These are phyloP conservation scores for Medicago lupulina DNA, from an alignment of 306 rosid genomes.

Conservation along the genomic window DNA sequence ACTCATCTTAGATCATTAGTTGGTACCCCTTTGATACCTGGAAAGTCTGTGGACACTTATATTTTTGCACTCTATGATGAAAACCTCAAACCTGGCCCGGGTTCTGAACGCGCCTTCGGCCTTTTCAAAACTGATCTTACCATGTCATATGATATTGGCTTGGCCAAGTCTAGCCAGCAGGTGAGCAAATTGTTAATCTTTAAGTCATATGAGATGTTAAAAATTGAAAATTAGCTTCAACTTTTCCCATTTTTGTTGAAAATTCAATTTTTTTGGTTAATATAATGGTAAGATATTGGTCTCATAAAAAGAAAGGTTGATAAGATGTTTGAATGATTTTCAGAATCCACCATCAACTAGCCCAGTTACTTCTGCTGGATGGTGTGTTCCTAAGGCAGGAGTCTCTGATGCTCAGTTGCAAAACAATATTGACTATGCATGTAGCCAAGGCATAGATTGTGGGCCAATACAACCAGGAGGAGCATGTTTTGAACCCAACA, in stretches of 20 bases:
- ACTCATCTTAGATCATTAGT: slow-evolving; percentile 83
- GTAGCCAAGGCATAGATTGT: slow-evolving; percentile 82
- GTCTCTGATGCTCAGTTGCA: slow-evolving; percentile 70
- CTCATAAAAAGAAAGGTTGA: not conserved
- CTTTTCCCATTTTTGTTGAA: not conserved
- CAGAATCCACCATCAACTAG: slow-evolving; percentile 5
- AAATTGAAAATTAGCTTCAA: not conserved
- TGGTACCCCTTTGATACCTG: slow-evolving; percentile 94
- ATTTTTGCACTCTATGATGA: slow-evolving; percentile 88
- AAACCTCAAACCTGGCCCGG: slow-evolving; percentile 71
- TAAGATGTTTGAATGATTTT: not conserved
- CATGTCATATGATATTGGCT: slow-evolving; percentile 75
- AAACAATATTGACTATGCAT: slow-evolving; percentile 75
- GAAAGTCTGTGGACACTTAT: slow-evolving; percentile 79
- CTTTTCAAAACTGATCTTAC: slow-evolving; percentile 71
- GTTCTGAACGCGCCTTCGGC: slow-evolving; percentile 82
- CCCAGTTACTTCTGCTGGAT: slow-evolving; percentile 51
- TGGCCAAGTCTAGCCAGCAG: slow-evolving; percentile 68
- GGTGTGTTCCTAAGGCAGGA: slow-evolving; percentile 85
- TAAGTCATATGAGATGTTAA: not conserved
- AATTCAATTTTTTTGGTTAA: no score
- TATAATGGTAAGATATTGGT: not conserved
- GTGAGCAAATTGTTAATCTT: slow-evolving; percentile 41
- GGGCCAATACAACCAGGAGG: slow-evolving; percentile 85
- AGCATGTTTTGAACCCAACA: slow-evolving; percentile 82